Percentiles rank a stretch among this genome's conserved stretches.
phyloP scores from a whole-genome alignment of 2,329 filamentous ascomycete genomes.

The Orbilia blumenaviensis region DNA sequence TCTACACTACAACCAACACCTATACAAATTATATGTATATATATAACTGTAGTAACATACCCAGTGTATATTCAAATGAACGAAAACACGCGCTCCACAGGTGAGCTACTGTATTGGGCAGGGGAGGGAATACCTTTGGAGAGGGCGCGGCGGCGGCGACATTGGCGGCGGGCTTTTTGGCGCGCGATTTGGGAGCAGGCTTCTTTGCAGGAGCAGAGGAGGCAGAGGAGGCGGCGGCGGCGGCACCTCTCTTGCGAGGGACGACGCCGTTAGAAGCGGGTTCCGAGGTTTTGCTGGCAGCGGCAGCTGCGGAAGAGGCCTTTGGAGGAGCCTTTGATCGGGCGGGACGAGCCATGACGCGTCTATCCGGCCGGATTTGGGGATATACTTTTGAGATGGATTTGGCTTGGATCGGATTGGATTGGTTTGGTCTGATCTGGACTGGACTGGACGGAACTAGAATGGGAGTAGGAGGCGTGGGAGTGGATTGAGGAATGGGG shows the following conservation, averaged over 20 bases:
- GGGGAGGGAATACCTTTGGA: constrained; percentile 11
- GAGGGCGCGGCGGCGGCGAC: constrained; percentile 18
- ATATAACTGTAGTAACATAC: too few species aligned
- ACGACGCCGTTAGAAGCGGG: constrained; percentile 48
- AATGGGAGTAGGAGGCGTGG: not conserved
- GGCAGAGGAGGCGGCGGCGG: constrained; percentile 49
- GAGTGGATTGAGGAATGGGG: not conserved
- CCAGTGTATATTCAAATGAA: too few species aligned
- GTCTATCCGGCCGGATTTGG: too few species aligned
- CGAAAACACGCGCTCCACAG: too few species aligned
- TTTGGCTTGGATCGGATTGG: too few species aligned
- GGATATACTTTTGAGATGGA: too few species aligned
- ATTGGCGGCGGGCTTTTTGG: constrained; percentile 43
- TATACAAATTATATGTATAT: not conserved
- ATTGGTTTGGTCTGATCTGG: too few species aligned
- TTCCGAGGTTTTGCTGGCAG: constrained; percentile 53
- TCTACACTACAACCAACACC: too few species aligned
- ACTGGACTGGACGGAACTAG: too few species aligned
- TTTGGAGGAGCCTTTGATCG: constrained; percentile 1
- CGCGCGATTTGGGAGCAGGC: constrained; percentile 45
- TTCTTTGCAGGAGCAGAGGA: constrained; percentile 57
- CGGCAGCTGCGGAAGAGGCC: constrained; percentile 51
- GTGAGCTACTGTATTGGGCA: too few species aligned
- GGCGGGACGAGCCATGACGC: constrained; percentile 22
- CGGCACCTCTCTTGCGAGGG: constrained; percentile 44